phyloP scores from a whole-genome alignment of 306 rosid genomes.

The Corylus heterophylla region DNA sequence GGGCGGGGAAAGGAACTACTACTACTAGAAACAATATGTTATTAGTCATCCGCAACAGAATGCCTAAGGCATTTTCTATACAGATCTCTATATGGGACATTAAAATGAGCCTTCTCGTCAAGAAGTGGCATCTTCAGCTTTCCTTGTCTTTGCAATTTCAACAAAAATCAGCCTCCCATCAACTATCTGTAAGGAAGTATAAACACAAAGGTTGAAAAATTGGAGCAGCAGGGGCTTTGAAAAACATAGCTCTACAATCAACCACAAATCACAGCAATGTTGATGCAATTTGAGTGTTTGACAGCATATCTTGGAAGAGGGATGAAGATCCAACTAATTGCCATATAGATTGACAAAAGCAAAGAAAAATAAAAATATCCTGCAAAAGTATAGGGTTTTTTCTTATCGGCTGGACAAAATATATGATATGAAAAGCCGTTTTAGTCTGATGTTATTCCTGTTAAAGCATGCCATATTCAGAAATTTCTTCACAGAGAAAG shows the following conservation, averaged over 20 bases:
- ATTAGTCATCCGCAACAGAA: not conserved
- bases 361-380: not conserved
- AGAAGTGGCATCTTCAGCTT: conserved; percentile 15
- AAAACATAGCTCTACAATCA: not conserved
- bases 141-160: conserved; percentile 46
- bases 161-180: conserved; percentile 73
- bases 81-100: not conserved
- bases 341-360: not conserved
- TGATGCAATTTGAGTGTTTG: not conserved
- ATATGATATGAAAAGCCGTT: not conserved
- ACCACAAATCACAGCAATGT: not conserved
- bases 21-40: not conserved
- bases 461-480: not conserved
- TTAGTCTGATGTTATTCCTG: not conserved
- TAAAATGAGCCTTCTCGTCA: conserved; percentile 1
- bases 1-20: too few relatives aligned
- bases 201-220: not conserved
- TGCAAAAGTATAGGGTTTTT: not conserved
- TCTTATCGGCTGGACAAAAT: not conserved
- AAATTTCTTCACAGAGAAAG: too few relatives aligned
- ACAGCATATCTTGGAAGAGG: not conserved
- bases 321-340: not conserved
- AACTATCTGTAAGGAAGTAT: conserved; percentile 51
- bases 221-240: not conserved
- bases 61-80: not conserved